A percentile compares a stretch with the other conserved stretches of the same genome.
phyloP scores from a whole-genome alignment of 2,329 filamentous ascomycete genomes.

The Ceratocystis diversiconidia region DNA sequence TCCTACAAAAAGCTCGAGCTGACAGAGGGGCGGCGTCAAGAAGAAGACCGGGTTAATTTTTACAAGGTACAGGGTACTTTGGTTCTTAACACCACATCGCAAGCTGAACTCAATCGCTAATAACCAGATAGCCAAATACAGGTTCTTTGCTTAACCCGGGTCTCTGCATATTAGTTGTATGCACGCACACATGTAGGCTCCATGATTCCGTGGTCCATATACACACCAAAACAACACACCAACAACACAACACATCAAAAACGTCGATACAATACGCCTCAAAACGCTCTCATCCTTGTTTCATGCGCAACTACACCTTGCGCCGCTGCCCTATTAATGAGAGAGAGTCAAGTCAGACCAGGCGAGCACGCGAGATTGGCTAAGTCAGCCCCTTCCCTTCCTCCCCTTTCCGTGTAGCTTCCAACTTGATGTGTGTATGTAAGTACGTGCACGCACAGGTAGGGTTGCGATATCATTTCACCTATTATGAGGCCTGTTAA shows the following conservation, averaged over 20 bases:
- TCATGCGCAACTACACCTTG: neutral
- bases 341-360: neutral
- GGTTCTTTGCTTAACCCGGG: neutral
- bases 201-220: neutral
- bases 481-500: neutral
- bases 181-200: neutral
- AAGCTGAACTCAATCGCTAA: neutral
- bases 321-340: neutral
- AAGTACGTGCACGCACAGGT: too few species aligned
- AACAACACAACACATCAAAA: neutral
- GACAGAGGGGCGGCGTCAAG: neutral
- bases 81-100: neutral
- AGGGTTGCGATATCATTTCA: neutral
- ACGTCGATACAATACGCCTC: neutral
- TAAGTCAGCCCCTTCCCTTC: neutral
- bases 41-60: neutral
- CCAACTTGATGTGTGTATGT: neutral
- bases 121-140: neutral
- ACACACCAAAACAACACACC: neutral
- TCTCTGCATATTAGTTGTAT: neutral
- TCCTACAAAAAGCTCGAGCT: neutral
- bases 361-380: neutral
- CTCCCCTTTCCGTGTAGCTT: neutral
- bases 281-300: neutral
- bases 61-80: slow-evolving; percentile 3